phyloP scores from a whole-genome alignment of 257 asterid species.

The Asclepias syriaca region DNA sequence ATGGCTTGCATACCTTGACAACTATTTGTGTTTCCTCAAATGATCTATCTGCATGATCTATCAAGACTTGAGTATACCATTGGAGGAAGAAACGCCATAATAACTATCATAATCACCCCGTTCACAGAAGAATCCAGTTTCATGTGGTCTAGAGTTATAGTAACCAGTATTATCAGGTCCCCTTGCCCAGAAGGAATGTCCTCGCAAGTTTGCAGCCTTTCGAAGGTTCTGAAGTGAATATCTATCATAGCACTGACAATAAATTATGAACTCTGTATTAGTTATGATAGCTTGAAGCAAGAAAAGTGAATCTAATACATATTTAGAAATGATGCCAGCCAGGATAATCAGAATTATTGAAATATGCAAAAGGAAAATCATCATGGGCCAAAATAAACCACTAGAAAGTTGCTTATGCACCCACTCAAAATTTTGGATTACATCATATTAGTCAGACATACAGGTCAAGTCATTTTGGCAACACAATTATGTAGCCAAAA shows the following conservation, averaged over 20 bases:
- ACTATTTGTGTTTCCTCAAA: conserved; percentile 52
- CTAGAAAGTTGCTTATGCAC: neutral
- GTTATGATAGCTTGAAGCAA: too few species aligned
- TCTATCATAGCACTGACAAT: too few species aligned
- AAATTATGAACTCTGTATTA: too few species aligned
- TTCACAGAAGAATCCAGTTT: conserved; percentile 68
- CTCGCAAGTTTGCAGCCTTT: too few species aligned
- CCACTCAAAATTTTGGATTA: neutral
- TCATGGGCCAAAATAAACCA: neutral
- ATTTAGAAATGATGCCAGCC: neutral
- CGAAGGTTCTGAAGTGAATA: too few species aligned
- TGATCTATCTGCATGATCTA: conserved; percentile 59
- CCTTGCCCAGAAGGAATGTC: too few species aligned
- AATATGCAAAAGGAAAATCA: conserved; percentile 5
- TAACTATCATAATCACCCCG: conserved; percentile 66
- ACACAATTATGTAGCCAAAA: neutral
- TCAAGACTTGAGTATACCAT: conserved; percentile 52
- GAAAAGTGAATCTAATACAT: too few species aligned
- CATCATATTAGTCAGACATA: neutral
- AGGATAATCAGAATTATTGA: neutral
- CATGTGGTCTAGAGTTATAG: too few species aligned
- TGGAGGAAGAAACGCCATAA: conserved; percentile 66
- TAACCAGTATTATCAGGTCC: too few species aligned
- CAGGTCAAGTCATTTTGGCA: neutral
- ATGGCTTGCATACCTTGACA: conserved; percentile 41